phyloP scores from a whole-genome alignment of 2,329 filamentous ascomycete genomes.

The Daldinia sp. region DNA sequence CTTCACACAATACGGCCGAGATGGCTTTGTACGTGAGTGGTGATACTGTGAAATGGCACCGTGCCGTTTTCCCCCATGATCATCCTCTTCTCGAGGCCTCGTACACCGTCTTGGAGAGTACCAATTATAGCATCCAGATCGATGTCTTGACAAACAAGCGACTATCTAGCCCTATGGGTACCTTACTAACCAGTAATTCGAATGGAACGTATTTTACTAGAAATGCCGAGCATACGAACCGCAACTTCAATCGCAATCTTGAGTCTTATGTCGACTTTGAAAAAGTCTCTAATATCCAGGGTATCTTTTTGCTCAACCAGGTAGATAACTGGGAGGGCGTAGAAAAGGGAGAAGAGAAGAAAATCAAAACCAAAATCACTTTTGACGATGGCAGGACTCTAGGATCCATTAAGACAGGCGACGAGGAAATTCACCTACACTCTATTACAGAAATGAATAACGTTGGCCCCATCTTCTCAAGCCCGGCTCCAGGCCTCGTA shows the following conservation, averaged over 20 bases:
- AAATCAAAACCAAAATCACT: constrained; percentile 82
- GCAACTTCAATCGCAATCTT: constrained; percentile 79
- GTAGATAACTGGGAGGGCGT: constrained; percentile 88
- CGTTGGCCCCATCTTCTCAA: constrained; percentile 87
- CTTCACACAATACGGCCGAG: constrained; percentile 82
- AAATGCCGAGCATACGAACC: constrained; percentile 92
- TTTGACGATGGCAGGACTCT: constrained; percentile 96
- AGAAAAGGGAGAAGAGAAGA: constrained; percentile 61
- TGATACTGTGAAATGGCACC: constrained; percentile 86
- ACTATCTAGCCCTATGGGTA: constrained; percentile 77
- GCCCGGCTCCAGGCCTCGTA: constrained; percentile 88
- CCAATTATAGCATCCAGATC: constrained; percentile 96
- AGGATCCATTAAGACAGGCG: constrained; percentile 72
- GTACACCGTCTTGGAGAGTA: constrained; percentile 94
- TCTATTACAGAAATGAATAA: constrained; percentile 88
- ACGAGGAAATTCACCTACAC: constrained; percentile 81
- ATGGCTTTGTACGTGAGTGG: constrained; percentile 90
- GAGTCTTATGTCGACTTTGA: constrained; percentile 90
- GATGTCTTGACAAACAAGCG: constrained; percentile 80
- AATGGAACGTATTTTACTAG: constrained; percentile 96
- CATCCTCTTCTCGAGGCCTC: constrained; percentile 84
- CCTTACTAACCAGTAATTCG: constrained; percentile 94
- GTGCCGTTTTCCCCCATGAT: constrained; percentile 84
- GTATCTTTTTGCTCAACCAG: constrained; percentile 87
- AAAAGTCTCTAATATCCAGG: constrained; percentile 89